Evolutionary conservation across 441 rosid species (phyloP).

Genomic region (Francoa sonchifolia): DNA sequence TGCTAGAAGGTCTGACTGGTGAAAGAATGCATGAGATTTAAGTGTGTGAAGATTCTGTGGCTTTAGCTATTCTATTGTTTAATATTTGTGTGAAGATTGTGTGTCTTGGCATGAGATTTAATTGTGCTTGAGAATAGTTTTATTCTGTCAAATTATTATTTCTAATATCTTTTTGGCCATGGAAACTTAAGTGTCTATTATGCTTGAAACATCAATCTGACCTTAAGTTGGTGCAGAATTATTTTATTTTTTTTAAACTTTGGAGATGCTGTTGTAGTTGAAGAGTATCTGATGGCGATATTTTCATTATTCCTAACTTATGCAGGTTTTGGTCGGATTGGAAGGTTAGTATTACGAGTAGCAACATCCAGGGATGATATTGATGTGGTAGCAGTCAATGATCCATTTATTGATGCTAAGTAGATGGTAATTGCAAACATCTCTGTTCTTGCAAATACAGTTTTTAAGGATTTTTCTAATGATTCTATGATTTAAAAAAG

Average conservation of each 20-base stretch:
- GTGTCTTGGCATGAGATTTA: too few relatives aligned
- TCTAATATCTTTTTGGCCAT: neutral
- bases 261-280: neutral
- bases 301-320: slow-evolving; percentile 4
- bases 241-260: neutral
- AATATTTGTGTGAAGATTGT: too few relatives aligned
- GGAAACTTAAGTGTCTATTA: neutral
- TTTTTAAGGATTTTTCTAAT: neutral
- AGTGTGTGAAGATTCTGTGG: too few relatives aligned
- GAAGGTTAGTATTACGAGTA: slow-evolving; percentile 80
- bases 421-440: slow-evolving; percentile 56
- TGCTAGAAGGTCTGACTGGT: neutral
- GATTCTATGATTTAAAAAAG: neutral
- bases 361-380: slow-evolving; percentile 86
- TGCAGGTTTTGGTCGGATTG: slow-evolving; percentile 97
- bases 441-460: neutral
- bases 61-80: too few relatives aligned
- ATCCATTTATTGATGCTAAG: slow-evolving; percentile 84
- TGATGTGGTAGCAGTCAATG: slow-evolving; percentile 84
- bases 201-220: neutral
- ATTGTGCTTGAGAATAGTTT: too few relatives aligned
- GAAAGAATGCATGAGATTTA: too few relatives aligned
- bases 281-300: neutral
- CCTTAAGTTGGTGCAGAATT: neutral
- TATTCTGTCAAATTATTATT: too few relatives aligned